Base-by-base conservation (phyloP, 768 basidiomycete species). In the Paxillus rubicundulus region DNA sequence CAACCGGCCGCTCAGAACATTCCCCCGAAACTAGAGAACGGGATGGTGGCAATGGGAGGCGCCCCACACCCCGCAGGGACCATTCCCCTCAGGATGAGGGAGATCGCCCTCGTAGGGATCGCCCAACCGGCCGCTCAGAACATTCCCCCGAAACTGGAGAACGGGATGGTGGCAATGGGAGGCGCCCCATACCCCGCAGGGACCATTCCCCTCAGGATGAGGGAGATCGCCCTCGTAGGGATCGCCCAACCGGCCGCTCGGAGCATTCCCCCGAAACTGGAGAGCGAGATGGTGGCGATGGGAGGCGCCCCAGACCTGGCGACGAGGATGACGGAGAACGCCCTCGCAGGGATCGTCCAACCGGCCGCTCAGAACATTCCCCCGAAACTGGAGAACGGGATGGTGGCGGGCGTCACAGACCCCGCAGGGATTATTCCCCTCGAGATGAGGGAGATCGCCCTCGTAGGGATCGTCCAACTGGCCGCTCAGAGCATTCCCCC, bases 201-300 rank as follows among this genome's bases (percentile, higher is more conserved):
- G 33, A 28, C 4, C 37, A 54, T 32, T 51, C 43, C 17, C 48
- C 48, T 28, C 50, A 18, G 48, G 46, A 13, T 50, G 45, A 27
- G 43, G 9, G 49, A 20, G 32, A 32, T 4, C 3, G 33, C 30
- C 46, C 12, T 8, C 34, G 41, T 16, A 42, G 48, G 33, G 55
- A 54, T 37, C 62, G 33, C 14, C 55, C 59, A 9, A 62, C 55
- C 37, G 56, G 37, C 39, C 64, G 60, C 33, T 47, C 56, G n/a
- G 52, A 37, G 1, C 53, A 52, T 16, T 53, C 24, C 14, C 51
- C 27, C 6, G 59, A 61, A 0, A 4, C 20, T 12, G 61, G 24
- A 32, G 58, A 60, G 38, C 58, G 20, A 13, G 63, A 55, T 14
- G 24, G 40, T 9, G 64, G 43, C 16, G 58, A 59, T 34, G 55